Base-by-base conservation (phyloP, 257 asterid species). In the Rauvolfia tetraphylla region DNA sequence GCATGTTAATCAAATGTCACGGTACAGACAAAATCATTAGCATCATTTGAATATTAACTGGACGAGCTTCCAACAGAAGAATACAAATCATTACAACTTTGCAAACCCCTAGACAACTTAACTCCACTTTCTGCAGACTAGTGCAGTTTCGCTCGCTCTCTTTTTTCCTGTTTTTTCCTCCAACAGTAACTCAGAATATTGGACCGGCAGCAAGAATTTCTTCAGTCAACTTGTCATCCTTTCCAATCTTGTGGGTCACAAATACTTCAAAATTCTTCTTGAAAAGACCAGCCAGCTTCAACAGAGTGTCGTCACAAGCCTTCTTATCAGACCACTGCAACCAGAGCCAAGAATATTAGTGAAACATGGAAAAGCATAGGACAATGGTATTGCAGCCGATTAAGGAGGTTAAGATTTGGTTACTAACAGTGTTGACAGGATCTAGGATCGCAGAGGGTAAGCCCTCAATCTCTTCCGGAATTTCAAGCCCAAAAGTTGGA, bases 201-300 rank as follows among this genome's bases (percentile, higher is more conserved):
- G 96, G 97, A 53, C 97, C 96, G 71, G 96, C 96, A 12, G 96
- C 90, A 2, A 90, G 74, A 68, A 90, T 90, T 82, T 87, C 86
- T 78, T 89, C 84, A 5, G 96, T 76, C 49, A 92, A 83, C 31
- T 76, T 84, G 79, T 53, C 81, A 73, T 89, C 93, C 25, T 85
- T 39, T 48, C 95, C 97, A 79, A 92, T 89, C 84, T 86, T 89
- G 84, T 86, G 81, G 81, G 74, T 85, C 65, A 84, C 57, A 78
- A 89, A 90, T 27, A 73, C 95, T 67, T 87, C 90, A 71, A 88
- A 92, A 73, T 87, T 87, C 83, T 90, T 90, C 91, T 83, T 87
- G 84, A 92, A 92, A 54, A 92, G 92, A 7, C 94, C 93, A 68
- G 88, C 94, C 54, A 89, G 53, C 84, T 92, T 92, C 79, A 90